These are phyloP conservation scores for Puccinia hordei DNA, from an alignment of 1,284 basidiomycete genomes.

Conservation along the genomic window DNA sequence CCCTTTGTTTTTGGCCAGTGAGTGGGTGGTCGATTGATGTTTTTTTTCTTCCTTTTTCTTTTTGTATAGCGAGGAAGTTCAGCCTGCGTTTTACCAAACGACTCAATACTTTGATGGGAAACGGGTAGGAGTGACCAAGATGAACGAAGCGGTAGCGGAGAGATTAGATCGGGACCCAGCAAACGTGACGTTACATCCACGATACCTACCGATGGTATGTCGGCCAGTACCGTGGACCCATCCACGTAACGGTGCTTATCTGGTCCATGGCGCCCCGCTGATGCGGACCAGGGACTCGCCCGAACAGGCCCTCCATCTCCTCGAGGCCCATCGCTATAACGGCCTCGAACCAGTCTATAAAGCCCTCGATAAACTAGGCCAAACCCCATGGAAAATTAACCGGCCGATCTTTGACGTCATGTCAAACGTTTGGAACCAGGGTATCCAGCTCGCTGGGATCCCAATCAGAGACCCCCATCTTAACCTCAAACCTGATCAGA, in stretches of 20 bases:
- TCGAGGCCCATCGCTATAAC: constrained; percentile 72
- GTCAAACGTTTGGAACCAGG: constrained; percentile 76
- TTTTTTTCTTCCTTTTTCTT: not conserved
- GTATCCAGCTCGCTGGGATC: constrained; percentile 60
- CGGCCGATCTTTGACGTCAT: constrained; percentile 73
- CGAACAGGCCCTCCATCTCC: constrained; percentile 82
- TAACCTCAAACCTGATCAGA: constrained; percentile 53
- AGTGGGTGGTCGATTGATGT: not conserved
- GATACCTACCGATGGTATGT: constrained; percentile 93
- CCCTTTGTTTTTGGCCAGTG: not conserved
- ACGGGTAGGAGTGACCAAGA: constrained; percentile 84
- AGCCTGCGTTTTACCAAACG: constrained; percentile 87
- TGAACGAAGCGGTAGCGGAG: constrained; percentile 79
- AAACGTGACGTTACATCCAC: constrained; percentile 79
- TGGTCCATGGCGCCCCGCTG: constrained; percentile 73
- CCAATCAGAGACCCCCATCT: constrained; percentile 54
- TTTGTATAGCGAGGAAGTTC: constrained; percentile 65
- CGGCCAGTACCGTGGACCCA: constrained; percentile 84
- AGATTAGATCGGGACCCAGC: constrained; percentile 77
- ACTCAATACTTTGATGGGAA: constrained; percentile 92
- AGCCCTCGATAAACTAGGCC: constrained; percentile 84
- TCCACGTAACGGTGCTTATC: constrained; percentile 80
- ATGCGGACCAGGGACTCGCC: constrained; percentile 92
- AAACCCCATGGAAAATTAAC: constrained; percentile 91
- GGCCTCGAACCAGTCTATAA: constrained; percentile 83